A percentile compares a stretch with the other conserved stretches of the same genome.
Conservation (phyloP, 495 filamentous ascomycete genomes). For the Lophiotrema nucula region DNA sequence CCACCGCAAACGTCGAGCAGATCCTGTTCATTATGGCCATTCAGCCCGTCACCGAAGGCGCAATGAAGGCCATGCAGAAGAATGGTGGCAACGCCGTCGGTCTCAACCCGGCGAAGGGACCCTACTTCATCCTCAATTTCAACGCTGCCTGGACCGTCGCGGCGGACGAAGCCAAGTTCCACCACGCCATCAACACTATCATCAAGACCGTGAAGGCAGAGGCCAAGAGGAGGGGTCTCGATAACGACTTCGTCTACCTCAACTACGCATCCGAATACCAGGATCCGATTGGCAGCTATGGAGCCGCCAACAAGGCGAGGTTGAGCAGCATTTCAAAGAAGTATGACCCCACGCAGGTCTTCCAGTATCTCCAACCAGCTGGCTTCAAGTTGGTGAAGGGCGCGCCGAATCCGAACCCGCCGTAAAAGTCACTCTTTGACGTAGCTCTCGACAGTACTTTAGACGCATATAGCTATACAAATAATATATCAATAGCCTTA, state of each 20-base stretch:
- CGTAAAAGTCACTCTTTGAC: no score
- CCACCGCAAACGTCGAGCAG: background rate
- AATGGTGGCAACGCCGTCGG: slow-evolving; percentile 1
- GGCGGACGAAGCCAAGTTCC: background rate
- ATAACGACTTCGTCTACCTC: slow-evolving; percentile 2
- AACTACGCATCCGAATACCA: slow-evolving; percentile 6
- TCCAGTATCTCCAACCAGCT: background rate
- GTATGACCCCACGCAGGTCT: slow-evolving; percentile 14
- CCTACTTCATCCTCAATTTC: background rate
- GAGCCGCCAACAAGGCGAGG: background rate
- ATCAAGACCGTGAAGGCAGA: background rate
- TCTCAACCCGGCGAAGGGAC: background rate
- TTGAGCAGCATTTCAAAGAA: background rate
- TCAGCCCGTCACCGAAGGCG: background rate
- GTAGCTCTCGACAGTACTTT: no score
- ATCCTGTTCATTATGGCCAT: background rate
- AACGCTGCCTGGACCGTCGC: background rate
- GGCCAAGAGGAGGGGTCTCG: background rate
- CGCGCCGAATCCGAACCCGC: background rate
- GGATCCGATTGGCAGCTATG: slow-evolving; percentile 12
- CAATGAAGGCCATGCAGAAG: background rate
- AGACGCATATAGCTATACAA: no score
- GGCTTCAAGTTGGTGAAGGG: slow-evolving; percentile 8
- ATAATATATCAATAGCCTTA: no score
- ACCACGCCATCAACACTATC: background rate